Evolutionary conservation across 176 grass and related monocot genomes (phyloP), one percentile per base, ranked within the genome.

Genomic region (Themeda triandra): DNA sequence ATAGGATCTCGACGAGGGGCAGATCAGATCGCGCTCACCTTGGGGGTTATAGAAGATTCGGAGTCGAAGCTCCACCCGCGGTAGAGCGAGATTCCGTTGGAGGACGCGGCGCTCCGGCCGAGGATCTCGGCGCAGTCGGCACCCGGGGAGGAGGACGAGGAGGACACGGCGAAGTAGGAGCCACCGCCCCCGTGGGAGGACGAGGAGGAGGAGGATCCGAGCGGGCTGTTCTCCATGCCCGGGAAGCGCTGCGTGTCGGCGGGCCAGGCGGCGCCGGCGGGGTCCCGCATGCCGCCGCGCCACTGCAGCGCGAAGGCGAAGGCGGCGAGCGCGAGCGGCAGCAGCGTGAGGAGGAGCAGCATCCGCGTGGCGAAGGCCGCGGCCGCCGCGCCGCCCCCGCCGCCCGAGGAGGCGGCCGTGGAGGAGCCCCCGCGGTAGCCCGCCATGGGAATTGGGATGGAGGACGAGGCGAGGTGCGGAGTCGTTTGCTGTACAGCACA

Each of bases 261-360:
- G 9, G 96, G 91, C 96, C 93, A 98, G n/a, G 85, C 86, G 12
- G 93, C 75, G 82, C 86, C 90, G 37, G 91, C 68, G 13, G 96
- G 93, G 49, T 94, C 92, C 40, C 81, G 85, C 85, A 95, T 79
- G 62, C 96, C 96, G 21, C 96, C 96, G 87, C 96, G 93, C 96
- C 96, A 98, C 82, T 98, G 96, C 66, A 98, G 96, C 59, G 83
- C 89, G 83, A 98, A 98, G 46, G 96, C 96, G 83, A 98, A 95
- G 12, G 89, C 88, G 9, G 96, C 96, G 77, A 98, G 93, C 75
- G 88, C 91, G 80, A 98, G 89, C 19, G 96, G 96, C 15, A 98
- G 89, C 45, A 92, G 76, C 10, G 96, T 98, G 73, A 98, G 96
- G 80, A 98, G 93, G 1, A 98, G 87, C 2, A 98, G 92, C 73